Evolutionary conservation across 768 basidiomycete genomes (phyloP).

Genomic region (Symmetrospora coprosmae): DNA sequence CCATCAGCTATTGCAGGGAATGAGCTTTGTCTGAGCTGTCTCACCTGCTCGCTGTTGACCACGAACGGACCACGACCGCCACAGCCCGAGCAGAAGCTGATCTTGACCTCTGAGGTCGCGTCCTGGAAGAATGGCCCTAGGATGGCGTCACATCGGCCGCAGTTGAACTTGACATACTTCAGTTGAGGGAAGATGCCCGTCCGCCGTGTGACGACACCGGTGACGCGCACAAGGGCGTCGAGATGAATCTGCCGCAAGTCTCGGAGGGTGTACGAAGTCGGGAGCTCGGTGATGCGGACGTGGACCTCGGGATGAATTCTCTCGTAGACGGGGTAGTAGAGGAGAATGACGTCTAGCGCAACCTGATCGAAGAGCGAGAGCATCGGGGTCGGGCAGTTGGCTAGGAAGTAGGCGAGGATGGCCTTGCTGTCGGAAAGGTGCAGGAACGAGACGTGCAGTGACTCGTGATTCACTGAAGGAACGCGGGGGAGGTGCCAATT

Average conservation of each 20-base stretch:
- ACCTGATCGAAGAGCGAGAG: constrained; percentile 88
- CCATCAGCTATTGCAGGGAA: neutral
- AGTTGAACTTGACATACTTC: constrained; percentile 98
- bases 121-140: constrained; percentile 98
- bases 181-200: constrained; percentile 97
- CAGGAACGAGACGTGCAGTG: constrained; percentile 91
- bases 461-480: constrained; percentile 75
- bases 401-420: constrained; percentile 91
- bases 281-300: constrained; percentile 87
- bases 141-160: constrained; percentile 80
- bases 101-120: constrained; percentile 78
- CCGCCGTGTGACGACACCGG: constrained; percentile 87
- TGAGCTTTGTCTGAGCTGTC: constrained; percentile 22
- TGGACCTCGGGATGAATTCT: constrained; percentile 97
- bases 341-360: constrained; percentile 79
- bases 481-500: neutral
- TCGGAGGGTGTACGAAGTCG: constrained; percentile 73
- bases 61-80: constrained; percentile 88
- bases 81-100: constrained; percentile 87
- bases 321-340: constrained; percentile 89
- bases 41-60: constrained; percentile 87
- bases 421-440: constrained; percentile 84
- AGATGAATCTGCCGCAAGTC: constrained; percentile 83
- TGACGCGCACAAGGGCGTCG: constrained; percentile 87
- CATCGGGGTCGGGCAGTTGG: constrained; percentile 85